Percentiles rank a stretch among this genome's conserved stretches.
phyloP scores from a whole-genome alignment of 305 asterid species.

The Fraxinus dipetala region DNA sequence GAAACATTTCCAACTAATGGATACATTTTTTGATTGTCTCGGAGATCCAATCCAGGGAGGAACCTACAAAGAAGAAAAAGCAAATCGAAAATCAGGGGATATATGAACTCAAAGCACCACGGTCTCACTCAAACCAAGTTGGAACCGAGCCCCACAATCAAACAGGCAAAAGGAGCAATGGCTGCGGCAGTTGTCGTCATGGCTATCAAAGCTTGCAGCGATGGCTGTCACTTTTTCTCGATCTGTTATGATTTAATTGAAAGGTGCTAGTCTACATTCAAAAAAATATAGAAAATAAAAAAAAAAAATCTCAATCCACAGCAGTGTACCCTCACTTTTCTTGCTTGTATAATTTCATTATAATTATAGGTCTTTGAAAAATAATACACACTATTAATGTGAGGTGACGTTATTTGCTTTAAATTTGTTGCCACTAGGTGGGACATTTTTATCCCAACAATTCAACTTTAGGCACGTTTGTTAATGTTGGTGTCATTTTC shows the following conservation, averaged over 20 bases:
- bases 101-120: too few species aligned
- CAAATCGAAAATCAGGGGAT: too few species aligned
- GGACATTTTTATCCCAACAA: not conserved
- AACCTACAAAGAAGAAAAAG: too few species aligned
- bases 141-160: too few species aligned
- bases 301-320: not conserved
- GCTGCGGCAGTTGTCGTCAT: not conserved
- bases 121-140: too few species aligned
- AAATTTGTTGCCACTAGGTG: not conserved
- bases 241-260: too few species aligned
- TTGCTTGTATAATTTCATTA: not conserved
- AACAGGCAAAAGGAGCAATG: not conserved
- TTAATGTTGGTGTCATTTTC: not conserved
- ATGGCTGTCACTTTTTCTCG: not conserved
- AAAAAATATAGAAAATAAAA: too few species aligned
- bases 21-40: not conserved
- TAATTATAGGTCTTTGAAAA: not conserved
- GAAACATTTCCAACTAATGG: not conserved
- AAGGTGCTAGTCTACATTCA: too few species aligned
- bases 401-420: constrained; percentile 9
- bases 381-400: not conserved
- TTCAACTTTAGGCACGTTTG: not conserved
- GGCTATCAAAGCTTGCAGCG: not conserved
- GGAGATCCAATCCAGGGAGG: not conserved
- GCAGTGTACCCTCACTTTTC: not conserved